Conservation (phyloP, 2,329 filamentous ascomycete genomes). For the Trichoderma harzianum region DNA sequence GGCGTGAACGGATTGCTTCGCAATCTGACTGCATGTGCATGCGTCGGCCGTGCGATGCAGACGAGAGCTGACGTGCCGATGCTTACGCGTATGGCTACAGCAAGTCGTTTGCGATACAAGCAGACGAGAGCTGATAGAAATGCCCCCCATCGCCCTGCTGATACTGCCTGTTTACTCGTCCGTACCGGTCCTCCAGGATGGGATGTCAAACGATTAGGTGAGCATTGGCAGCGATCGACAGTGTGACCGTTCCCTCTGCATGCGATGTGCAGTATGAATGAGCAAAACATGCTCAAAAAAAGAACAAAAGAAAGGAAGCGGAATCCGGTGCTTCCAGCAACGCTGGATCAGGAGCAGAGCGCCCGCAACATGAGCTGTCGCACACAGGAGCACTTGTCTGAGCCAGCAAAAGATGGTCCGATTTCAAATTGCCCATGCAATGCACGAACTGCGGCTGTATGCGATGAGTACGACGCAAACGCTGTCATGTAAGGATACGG, state of each 20-base stretch:
- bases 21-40: constrained; percentile 15
- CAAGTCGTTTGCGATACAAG: background rate
- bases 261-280: background rate
- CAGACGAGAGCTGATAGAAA: background rate
- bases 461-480: background rate
- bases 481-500: background rate
- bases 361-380: constrained; percentile 1
- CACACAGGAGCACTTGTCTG: background rate
- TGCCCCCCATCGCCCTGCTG: background rate
- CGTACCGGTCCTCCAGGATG: background rate
- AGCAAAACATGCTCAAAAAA: background rate
- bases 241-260: background rate
- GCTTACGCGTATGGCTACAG: background rate
- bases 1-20: background rate
- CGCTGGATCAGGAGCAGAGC: background rate
- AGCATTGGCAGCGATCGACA: background rate
- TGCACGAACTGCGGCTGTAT: constrained; percentile 1
- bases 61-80: constrained; percentile 11
- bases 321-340: background rate
- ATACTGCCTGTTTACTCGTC: background rate
- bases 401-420: constrained; percentile 4
- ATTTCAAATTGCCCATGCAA: constrained; percentile 7
- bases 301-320: background rate
- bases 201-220: background rate
- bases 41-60: constrained; percentile 6